phyloP scores from a whole-genome alignment of 768 basidiomycete genomes.

The Lactarius sanguifluus region DNA sequence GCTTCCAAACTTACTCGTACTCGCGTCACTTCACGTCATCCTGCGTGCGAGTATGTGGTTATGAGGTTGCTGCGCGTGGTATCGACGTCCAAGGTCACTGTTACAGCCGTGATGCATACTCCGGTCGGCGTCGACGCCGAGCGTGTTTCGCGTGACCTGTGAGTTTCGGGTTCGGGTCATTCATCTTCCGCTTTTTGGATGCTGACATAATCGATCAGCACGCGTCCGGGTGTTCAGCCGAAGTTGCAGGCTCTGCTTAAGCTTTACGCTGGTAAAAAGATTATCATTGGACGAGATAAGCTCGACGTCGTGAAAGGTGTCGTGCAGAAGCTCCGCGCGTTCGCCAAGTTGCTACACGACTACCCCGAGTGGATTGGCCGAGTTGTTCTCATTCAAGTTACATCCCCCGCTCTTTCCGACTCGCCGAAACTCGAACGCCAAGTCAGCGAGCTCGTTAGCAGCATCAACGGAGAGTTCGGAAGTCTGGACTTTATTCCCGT shows the following conservation, averaged over 20 bases:
- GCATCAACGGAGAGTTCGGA: constrained; percentile 95
- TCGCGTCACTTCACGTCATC: constrained; percentile 92
- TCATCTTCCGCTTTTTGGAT: background rate
- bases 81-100: constrained; percentile 89
- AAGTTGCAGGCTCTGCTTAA: constrained; percentile 81
- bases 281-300: constrained; percentile 96
- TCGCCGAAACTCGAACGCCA: constrained; percentile 91
- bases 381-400: constrained; percentile 88
- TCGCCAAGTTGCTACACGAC: constrained; percentile 88
- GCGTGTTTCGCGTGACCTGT: constrained; percentile 71
- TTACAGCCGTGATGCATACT: constrained; percentile 82
- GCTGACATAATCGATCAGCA: constrained; percentile 38
- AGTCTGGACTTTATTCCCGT: constrained; percentile 94
- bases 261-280: constrained; percentile 95
- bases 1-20: constrained; percentile 98
- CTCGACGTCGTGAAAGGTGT: constrained; percentile 98
- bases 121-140: constrained; percentile 96
- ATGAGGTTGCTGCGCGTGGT: constrained; percentile 67
- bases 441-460: constrained; percentile 89
- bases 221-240: constrained; percentile 81
- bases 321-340: constrained; percentile 95
- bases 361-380: constrained; percentile 97
- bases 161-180: constrained; percentile 46
- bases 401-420: constrained; percentile 88
- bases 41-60: constrained; percentile 94